Base-by-base conservation (phyloP, 1,139 yeast species). In the Candida tropicalis region DNA sequence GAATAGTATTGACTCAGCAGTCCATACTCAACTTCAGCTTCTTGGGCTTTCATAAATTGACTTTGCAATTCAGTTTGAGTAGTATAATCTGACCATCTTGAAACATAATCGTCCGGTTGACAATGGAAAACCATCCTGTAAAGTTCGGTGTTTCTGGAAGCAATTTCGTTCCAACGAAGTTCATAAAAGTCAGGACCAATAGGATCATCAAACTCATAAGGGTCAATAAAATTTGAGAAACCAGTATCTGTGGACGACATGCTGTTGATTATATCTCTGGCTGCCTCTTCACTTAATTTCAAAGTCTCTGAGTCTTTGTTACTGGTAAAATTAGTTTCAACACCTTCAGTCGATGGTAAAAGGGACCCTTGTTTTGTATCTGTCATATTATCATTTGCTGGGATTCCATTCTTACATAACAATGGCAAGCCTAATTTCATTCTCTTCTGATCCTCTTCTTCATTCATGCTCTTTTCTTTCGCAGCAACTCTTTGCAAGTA, bases 41-140 rank as follows among this genome's bases (percentile, higher is more conserved):
- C 62, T 48, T 74, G 93, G 11, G 82, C 76, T 32, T 73, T 55
- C 36, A 64, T 60, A 57, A 86, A 86, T 0, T 84, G 87, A 26
- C 73, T 66, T 42, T 70, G 73, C 54, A 85, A 62, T 43, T 76
- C 78, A 39, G 79, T 75, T 60, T 74, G 87, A 29, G 77, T 82
- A 59, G 88, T 90, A 62, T 90, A 95, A 40, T 89, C 96, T 46
- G 79, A 79, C 99, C 99, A 95, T 0, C 93, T 79, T 17, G 75
- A 73, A 11, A 93, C 98, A 12, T 79, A 73, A 59, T 93, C 89
- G 62, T 95, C 99, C 0, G 99, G 99, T 60, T 93, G 98, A 51
- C 90, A 82, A 52, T 91, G 93, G 75, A 95, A 95, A 2, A 93
- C 89, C 63, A 85, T 74, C 48, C 97, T 75, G 66, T 79, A 95